Base-by-base conservation (phyloP, 257 asterid species). In the Solanum virginianum region DNA sequence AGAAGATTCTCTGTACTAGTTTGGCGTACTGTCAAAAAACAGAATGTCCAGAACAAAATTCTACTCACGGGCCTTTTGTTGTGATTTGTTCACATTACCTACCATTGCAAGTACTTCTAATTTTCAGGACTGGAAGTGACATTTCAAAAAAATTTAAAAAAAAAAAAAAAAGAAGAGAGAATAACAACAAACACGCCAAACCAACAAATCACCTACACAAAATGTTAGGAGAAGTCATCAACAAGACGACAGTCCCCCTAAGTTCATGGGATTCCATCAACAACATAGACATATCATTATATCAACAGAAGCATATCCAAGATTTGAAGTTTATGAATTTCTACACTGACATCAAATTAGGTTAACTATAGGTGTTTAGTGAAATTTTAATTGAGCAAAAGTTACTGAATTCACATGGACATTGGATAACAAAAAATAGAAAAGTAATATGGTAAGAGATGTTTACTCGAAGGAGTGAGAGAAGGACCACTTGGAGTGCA, bases 401-500 rank as follows among this genome's bases (percentile, higher is more conserved):
- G 26, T 8, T 4, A 29, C 0, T 4, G 54, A 11, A 4, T 49
- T 11, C 16, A 49, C 47, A 6, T 41, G 8, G 9, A 47, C 51
- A 62, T 3, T 17, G 6, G 16, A 9, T 36, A 26, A 65, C 15
- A 41, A 7, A 57, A 71, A 59, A 17, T 13, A 7, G 0, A 10
- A 22, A 56, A 2, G 17, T 18, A 13, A 32, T 65, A 39, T 13
- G 39, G 9, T 55, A 47, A 20, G 4, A 17, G 71, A 2, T 26
- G 86, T 90, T 90, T 89, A 95, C 99, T 85, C 90, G 85, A 95
- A 94, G 22, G 99, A 93, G 70, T 92, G 91, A 24, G 99, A 89
- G 85, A 93, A 94, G 63, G 98, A 92, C 99, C 99, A 95, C 66
- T 94, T 94, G 91, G 99, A 94, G 91, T 81, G 83, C 66, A 94